These are phyloP conservation scores for Fusarium sp. DNA, from an alignment of 2,329 filamentous ascomycete species.

Conservation along the genomic window DNA sequence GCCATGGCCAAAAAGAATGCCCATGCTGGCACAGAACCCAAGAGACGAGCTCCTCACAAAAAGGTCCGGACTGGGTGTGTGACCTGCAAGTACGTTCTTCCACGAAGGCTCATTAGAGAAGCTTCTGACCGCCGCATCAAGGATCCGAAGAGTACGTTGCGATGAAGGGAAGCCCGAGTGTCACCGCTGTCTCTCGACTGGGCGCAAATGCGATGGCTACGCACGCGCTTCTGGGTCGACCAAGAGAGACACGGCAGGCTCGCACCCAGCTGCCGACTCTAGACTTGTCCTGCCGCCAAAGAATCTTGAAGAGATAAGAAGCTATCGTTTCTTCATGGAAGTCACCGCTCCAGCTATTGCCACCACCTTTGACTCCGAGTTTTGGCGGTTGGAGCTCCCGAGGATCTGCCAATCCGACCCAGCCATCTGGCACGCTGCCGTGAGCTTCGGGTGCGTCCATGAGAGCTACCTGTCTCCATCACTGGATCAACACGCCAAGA, in stretches of 20 bases:
- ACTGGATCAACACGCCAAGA: not conserved
- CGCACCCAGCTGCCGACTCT: not conserved
- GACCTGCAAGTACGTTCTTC: conserved; percentile 6
- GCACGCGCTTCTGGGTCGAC: not conserved
- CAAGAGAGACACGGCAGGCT: not conserved
- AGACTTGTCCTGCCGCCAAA: not conserved
- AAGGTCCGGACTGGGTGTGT: not conserved
- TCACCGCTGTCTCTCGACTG: not conserved
- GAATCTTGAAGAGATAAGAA: conserved; percentile 6
- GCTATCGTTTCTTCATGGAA: conserved; percentile 4
- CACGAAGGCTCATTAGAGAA: not conserved
- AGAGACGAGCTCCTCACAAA: not conserved
- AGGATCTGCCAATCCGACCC: conserved; percentile 8
- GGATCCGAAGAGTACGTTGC: not conserved
- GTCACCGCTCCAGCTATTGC: conserved; percentile 6
- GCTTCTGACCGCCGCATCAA: not conserved
- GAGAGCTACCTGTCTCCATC: not conserved
- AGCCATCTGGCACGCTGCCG: conserved; percentile 12
- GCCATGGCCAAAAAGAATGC: not conserved
- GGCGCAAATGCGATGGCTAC: not conserved
- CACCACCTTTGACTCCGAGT: conserved; percentile 2
- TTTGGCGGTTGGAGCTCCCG: conserved; percentile 10
- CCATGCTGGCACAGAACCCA: conserved; percentile 15
- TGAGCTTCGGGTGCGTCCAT: not conserved
- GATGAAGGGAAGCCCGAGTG: not conserved